Conservation (phyloP, 2,329 filamentous ascomycete species). For the Coniochaeta sp. region DNA sequence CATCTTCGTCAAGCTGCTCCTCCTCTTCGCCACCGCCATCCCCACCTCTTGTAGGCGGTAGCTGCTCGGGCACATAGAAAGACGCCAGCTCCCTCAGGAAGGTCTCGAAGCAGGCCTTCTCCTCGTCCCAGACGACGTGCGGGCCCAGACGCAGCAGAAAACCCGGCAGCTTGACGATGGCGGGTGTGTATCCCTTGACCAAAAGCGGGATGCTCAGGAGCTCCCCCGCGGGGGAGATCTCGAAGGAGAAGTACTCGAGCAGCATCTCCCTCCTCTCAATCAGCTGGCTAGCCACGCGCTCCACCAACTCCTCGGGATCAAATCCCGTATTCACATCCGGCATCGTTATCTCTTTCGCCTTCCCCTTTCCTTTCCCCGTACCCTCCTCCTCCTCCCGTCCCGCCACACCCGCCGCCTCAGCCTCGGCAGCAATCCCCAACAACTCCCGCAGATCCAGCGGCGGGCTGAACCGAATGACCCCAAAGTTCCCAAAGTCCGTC, state of each 20-base stretch:
- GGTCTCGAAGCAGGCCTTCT: constrained; percentile 77
- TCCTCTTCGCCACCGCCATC: constrained; percentile 25
- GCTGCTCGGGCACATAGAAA: constrained; percentile 83
- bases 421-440: constrained; percentile 64
- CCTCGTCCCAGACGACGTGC: constrained; percentile 77
- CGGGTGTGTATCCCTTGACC: constrained; percentile 81
- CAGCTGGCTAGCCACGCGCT: constrained; percentile 60
- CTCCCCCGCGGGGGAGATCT: constrained; percentile 71
- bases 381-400: not conserved
- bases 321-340: constrained; percentile 25
- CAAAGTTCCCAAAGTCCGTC: constrained; percentile 95
- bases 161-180: constrained; percentile 70
- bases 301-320: constrained; percentile 59
- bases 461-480: constrained; percentile 71
- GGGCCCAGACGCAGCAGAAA: constrained; percentile 87
- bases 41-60: constrained; percentile 46
- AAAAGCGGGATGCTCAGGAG: constrained; percentile 76
- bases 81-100: constrained; percentile 82
- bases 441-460: constrained; percentile 65
- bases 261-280: constrained; percentile 79
- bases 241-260: constrained; percentile 83
- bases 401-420: no score
- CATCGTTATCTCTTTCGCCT: constrained; percentile 17
- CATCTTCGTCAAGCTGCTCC: constrained; percentile 37
- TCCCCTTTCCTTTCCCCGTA: constrained; percentile 3